Percentiles rank a stretch among this genome's conserved stretches.
phyloP scores from a whole-genome alignment of 352 stramenopile species.

The Aphanomyces invadans region DNA sequence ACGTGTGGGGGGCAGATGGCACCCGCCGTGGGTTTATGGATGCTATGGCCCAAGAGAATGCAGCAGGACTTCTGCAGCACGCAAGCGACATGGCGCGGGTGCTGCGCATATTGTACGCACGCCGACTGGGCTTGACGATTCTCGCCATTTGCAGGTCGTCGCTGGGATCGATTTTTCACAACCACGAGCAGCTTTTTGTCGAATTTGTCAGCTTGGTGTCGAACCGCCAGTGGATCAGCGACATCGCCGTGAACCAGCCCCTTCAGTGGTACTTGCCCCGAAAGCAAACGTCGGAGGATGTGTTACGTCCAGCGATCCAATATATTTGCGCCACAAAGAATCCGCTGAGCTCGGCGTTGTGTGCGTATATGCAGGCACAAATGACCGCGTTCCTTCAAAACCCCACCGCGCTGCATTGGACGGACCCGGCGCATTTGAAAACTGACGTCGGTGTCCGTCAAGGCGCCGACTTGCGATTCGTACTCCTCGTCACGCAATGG shows the following conservation, averaged over 20 bases:
- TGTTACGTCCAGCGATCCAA: conserved; percentile 7
- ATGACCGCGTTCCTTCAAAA: conserved; percentile 4
- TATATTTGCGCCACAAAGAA: background rate
- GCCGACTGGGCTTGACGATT: conserved; percentile 15
- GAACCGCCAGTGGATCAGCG: conserved; percentile 9
- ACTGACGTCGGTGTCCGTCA: conserved; percentile 1
- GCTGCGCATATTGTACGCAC: conserved; percentile 12
- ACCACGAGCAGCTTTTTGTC: conserved; percentile 11
- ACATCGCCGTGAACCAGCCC: background rate
- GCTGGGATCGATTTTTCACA: conserved; percentile 3
- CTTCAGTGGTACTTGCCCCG: background rate
- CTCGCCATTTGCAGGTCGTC: background rate
- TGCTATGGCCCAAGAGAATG: background rate
- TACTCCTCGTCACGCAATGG: conserved; percentile 11
- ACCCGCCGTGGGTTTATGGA: conserved; percentile 3
- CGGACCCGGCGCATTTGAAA: background rate
- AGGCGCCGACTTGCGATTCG: conserved; percentile 20
- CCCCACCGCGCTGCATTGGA: background rate
- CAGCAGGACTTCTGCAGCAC: background rate
- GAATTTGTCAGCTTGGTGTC: conserved; percentile 18
- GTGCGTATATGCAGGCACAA: background rate
- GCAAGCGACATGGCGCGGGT: background rate
- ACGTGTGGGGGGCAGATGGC: background rate
- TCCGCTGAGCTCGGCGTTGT: background rate
- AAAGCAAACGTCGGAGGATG: background rate